Evolutionary conservation across 208 protist genomes (phyloP), one percentile per base, ranked within the genome.

Genomic region (Trypanosomatidae sp.): DNA sequence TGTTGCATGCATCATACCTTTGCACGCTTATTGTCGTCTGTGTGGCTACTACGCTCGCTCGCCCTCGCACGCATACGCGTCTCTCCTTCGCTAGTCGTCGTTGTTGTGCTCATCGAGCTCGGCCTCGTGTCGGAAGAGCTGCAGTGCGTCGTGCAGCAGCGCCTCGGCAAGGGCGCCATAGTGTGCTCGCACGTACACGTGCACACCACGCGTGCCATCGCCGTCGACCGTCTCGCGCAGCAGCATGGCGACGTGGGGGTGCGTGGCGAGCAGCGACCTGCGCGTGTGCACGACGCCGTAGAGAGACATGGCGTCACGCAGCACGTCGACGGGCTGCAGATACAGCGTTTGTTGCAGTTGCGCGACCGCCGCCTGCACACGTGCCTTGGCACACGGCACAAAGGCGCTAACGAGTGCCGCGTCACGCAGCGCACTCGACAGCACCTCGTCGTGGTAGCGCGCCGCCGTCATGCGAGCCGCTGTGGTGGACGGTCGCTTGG

Each of bases 191-290:
- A 76, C 75, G 11, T 42, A 55, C 26, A 86, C 59, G 6, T 18
- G 27, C 18, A 88, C 20, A 2, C 75, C 75, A 20, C 59, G 62
- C 25, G 28, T 32, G 0, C 56, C 61, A 0, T 71, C 70, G 21
- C 55, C 64, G 43, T 73, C 51, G 4, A 22, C 21, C 26, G 61
- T 56, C 41, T 83, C 69, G 15, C 61, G 62, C 22, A 88, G 60
- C 19, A 91, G 48, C 15, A 83, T 64, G 0, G 76, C 75, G 6
- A 92, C 65, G 48, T 86, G 74, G 6, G 61, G n/a, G n/a, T n/a
- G n/a, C 56, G 15, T 27, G 33, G 6, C 56, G 27, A 15, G 38
- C 38, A 13, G 68, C 1, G 66, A 69, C 60, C 81, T 88, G 8
- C 70, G 61, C 5, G 56, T 47, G 15, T 84, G 71, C 27, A 90